These are phyloP conservation scores for Ceratobasidium sp. DNA, from an alignment of 1,284 basidiomycete species.

Conservation along the genomic window DNA sequence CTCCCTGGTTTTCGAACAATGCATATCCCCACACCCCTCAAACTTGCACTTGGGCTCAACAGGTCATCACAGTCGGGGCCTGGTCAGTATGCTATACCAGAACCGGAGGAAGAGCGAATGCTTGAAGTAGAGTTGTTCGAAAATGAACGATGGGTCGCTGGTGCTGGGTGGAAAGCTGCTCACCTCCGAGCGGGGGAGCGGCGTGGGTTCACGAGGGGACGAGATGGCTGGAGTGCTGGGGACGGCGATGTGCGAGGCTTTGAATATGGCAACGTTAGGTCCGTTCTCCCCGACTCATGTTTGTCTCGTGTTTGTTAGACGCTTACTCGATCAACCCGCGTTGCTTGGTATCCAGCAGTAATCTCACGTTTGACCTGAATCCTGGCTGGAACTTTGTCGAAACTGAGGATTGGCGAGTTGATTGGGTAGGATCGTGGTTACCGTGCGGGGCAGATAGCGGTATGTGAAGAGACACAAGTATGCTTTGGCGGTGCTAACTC, in stretches of 20 bases:
- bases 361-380: slow-evolving; percentile 78
- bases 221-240: slow-evolving; percentile 78
- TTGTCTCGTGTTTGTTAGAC: slow-evolving; percentile 19
- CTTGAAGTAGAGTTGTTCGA: slow-evolving; percentile 79
- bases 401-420: slow-evolving; percentile 80
- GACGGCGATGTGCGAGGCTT: slow-evolving; percentile 59
- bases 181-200: slow-evolving; percentile 70
- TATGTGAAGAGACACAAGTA: slow-evolving; percentile 53
- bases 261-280: slow-evolving; percentile 71
- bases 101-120: slow-evolving; percentile 40
- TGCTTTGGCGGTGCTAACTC: slow-evolving; percentile 27
- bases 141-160: slow-evolving; percentile 72
- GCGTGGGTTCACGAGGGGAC: slow-evolving; percentile 74
- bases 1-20: slow-evolving; percentile 38
- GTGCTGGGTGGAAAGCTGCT: slow-evolving; percentile 56
- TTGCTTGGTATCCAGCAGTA: slow-evolving; percentile 66
- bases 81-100: slow-evolving; percentile 23
- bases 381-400: slow-evolving; percentile 78
- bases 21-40: slow-evolving; percentile 32
- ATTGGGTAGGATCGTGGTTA: slow-evolving; percentile 70
- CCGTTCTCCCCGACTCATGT: slow-evolving; percentile 52
- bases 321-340: not conserved
- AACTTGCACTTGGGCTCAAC: slow-evolving; percentile 11
- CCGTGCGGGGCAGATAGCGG: slow-evolving; percentile 69
- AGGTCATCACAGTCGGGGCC: slow-evolving; percentile 3